Base-by-base conservation (phyloP, 2,329 filamentous ascomycete genomes). In the Ophiostoma novo-ulmi region DNA sequence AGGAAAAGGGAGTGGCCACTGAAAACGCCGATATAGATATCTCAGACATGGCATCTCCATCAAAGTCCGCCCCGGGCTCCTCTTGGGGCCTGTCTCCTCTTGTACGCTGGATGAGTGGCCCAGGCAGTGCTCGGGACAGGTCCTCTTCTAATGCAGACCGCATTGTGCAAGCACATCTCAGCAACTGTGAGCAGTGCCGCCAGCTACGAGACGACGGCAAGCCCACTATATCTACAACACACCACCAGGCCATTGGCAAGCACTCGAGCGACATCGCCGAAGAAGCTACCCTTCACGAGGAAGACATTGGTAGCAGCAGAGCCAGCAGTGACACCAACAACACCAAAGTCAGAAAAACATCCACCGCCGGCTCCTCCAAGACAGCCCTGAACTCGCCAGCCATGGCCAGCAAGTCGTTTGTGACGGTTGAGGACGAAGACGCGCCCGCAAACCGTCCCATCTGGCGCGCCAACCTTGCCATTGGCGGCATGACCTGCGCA, bases 401-500 rank as follows among this genome's bases (percentile, higher is more conserved):
- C 63, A 74, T 75, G 71, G 71, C 72, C 17, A 75, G 63, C 63
- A 39, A 75, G 39, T 74, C 76, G 0, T 78, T 79, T 64, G 77
- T 82, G 11, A 77, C 78, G 6, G 75, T 82, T 44, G 80, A 81
- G 68, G 75, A 77, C 22, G 77, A 76, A 5, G 76, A 78, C 2
- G 74, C 75, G 10, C 75, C 77, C 26, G 73, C 78, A 11, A 75
- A 74, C 44, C 75, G 75, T 38, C 74, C 74, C n/a, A 73, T 75
- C n/a, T 88, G 84, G 82, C 79, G 82, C 55, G 85, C 82, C 1
- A 83, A 80, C 0, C 73, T 88, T n/a, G 86, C 88, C 26, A 84
- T 93, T 58, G 87, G 84, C 38, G 90, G 90, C 69, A 92, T 93
- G 90, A 91, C 88, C 4, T 93, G 91, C 77, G 87, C 88, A 17